Percentiles rank a stretch among this genome's conserved stretches.
These are phyloP conservation scores for Melaleuca quinquenervia DNA, from an alignment of 345 rosid species.

Conservation along the genomic window DNA sequence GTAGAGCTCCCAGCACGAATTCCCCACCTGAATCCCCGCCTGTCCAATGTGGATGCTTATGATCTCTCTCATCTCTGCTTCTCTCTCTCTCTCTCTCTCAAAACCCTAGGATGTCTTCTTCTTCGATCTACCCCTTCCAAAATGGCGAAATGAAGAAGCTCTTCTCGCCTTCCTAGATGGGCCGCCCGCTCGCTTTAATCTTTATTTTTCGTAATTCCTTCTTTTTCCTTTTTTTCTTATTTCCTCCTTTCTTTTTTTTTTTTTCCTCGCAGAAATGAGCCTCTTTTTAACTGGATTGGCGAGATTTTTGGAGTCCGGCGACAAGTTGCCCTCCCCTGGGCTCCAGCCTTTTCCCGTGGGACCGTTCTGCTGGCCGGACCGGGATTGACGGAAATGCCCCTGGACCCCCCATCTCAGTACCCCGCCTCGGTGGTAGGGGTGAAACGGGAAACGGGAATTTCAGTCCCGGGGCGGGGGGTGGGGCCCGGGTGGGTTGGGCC, in stretches of 20 bases:
- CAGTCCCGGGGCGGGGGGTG: background rate
- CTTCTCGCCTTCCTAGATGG: background rate
- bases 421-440: background rate
- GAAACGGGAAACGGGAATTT: background rate
- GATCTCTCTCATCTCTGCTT: constrained; percentile 46
- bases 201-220: background rate
- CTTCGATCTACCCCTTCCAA: background rate
- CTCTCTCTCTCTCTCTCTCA: background rate
- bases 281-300: background rate
- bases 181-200: background rate
- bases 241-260: background rate
- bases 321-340: background rate
- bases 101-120: background rate
- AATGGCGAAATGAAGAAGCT: background rate
- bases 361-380: background rate
- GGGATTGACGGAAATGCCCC: background rate
- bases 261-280: background rate
- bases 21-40: constrained; percentile 57
- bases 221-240: background rate
- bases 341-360: constrained; percentile 1
- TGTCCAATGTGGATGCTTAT: constrained; percentile 58
- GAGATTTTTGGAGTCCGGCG: background rate
- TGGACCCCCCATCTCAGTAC: fast-evolving
- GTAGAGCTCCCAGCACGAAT: constrained; percentile 55
- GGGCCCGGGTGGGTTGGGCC: background rate